A percentile compares a stretch with the other conserved stretches of the same genome.
These are phyloP conservation scores for Samsoniella hepiali DNA, from an alignment of 2,329 filamentous ascomycete genomes.

Conservation along the genomic window DNA sequence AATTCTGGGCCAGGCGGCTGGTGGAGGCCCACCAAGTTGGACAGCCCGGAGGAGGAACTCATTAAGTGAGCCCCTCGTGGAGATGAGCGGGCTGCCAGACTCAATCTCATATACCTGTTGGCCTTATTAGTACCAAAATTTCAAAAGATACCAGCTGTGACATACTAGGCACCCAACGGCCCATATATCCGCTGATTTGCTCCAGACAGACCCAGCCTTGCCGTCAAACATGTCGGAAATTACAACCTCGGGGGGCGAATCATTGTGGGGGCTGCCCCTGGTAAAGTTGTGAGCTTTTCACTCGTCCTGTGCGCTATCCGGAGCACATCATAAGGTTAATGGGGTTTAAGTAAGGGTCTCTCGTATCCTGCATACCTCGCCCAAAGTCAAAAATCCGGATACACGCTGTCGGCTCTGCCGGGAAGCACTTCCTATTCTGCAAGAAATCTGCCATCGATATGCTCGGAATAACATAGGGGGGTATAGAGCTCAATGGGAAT, in stretches of 20 bases:
- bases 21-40: not conserved
- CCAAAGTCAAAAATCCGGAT: conserved; percentile 7
- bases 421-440: not conserved
- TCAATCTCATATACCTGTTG: not conserved
- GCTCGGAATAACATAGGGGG: not conserved
- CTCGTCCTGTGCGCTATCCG: not conserved
- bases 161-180: not conserved
- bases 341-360: not conserved
- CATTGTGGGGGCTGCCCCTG: not conserved
- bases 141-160: not conserved
- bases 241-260: conserved; percentile 6
- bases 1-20: not conserved
- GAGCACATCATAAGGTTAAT: not conserved
- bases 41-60: not conserved
- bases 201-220: not conserved
- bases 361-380: not conserved
- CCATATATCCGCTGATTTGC: conserved; percentile 5
- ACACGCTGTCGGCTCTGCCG: not conserved
- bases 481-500: not conserved
- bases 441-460: not conserved
- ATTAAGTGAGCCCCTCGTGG: not conserved
- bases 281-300: not conserved
- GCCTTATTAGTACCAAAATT: not conserved
- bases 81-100: not conserved
- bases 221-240: not conserved